Conservation (phyloP, 805 yeast species). For the Cyberlindnera amylophila region DNA sequence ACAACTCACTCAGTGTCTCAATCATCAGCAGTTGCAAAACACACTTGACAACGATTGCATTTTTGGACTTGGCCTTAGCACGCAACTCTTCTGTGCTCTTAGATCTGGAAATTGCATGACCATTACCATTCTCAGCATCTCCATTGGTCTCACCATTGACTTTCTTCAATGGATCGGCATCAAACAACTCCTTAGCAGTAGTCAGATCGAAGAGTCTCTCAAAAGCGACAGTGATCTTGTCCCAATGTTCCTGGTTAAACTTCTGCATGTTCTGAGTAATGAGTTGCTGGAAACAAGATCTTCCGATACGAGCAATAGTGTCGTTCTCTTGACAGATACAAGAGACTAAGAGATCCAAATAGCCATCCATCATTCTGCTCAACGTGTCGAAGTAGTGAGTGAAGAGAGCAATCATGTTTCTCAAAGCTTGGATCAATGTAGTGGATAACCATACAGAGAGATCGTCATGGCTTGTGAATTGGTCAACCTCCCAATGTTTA, state of each 20-base stretch:
- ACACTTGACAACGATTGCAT: conserved; percentile 85
- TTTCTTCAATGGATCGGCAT: conserved; percentile 38
- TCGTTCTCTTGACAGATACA: conserved; percentile 97
- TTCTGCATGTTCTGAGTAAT: conserved; percentile 68
- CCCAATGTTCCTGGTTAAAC: conserved; percentile 73
- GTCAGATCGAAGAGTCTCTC: conserved; percentile 71
- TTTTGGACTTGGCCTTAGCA: conserved; percentile 50
- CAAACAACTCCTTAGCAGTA: conserved; percentile 81
- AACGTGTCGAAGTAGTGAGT: conserved; percentile 77
- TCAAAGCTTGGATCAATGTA: conserved; percentile 90
- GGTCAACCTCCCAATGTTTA: conserved; percentile 67
- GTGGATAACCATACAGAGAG: conserved; percentile 95
- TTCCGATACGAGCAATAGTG: conserved; percentile 91
- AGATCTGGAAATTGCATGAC: conserved; percentile 9
- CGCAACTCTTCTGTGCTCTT: conserved; percentile 36
- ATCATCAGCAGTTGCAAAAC: conserved; percentile 86
- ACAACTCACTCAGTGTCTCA: conserved; percentile 76
- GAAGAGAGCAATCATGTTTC: conserved; percentile 80
- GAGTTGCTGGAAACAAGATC: conserved; percentile 79
- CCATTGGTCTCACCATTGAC: conserved; percentile 30
- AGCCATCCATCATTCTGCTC: conserved; percentile 71
- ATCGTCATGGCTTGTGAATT: conserved; percentile 72
- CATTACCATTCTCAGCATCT: not conserved
- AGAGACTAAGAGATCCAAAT: conserved; percentile 69
- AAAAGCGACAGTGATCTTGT: conserved; percentile 59